A percentile compares a stretch with the other conserved stretches of the same genome.
phyloP scores from a whole-genome alignment of 2,329 filamentous ascomycete species.

The Epicoccum sorghinum region DNA sequence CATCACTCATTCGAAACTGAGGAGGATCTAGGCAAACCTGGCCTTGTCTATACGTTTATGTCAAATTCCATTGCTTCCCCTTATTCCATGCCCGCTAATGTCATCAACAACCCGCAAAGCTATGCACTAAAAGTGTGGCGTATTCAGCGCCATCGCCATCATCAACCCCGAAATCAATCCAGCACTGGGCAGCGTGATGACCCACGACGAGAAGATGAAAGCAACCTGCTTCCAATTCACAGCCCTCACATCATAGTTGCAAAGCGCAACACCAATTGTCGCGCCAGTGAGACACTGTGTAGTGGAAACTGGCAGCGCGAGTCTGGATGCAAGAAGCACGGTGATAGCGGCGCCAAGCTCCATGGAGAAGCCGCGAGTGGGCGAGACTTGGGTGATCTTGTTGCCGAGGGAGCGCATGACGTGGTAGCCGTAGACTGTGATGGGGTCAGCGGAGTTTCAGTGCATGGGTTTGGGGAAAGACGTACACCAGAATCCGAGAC shows the following conservation, averaged over 20 bases:
- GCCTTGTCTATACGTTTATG: no score
- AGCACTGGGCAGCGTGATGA: conserved; percentile 50
- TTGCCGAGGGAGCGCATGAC: conserved; percentile 69
- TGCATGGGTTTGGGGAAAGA: conserved; percentile 57
- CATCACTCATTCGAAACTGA: no score
- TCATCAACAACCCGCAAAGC: not conserved
- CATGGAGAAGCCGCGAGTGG: conserved; percentile 56
- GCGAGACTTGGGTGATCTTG: conserved; percentile 66
- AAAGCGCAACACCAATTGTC: conserved; percentile 32
- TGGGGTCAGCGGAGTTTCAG: not conserved
- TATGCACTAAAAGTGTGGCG: conserved; percentile 43
- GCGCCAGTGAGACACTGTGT: conserved; percentile 60
- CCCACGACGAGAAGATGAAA: conserved; percentile 52
- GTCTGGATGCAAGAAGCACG: conserved; percentile 66
- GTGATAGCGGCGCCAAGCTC: conserved; percentile 60
- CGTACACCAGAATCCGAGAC: conserved; percentile 60
- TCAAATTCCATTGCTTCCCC: no score
- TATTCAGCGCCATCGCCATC: conserved; percentile 51
- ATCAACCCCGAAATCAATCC: conserved; percentile 50
- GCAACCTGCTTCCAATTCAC: conserved; percentile 52
- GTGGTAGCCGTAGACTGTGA: conserved; percentile 42
- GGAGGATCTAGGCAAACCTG: no score
- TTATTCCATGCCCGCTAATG: not conserved
- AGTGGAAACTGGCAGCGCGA: conserved; percentile 67
- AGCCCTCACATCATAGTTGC: conserved; percentile 42